These are phyloP conservation scores for Nigrospora oryzae DNA, from an alignment of 2,329 filamentous ascomycete species.

Conservation along the genomic window DNA sequence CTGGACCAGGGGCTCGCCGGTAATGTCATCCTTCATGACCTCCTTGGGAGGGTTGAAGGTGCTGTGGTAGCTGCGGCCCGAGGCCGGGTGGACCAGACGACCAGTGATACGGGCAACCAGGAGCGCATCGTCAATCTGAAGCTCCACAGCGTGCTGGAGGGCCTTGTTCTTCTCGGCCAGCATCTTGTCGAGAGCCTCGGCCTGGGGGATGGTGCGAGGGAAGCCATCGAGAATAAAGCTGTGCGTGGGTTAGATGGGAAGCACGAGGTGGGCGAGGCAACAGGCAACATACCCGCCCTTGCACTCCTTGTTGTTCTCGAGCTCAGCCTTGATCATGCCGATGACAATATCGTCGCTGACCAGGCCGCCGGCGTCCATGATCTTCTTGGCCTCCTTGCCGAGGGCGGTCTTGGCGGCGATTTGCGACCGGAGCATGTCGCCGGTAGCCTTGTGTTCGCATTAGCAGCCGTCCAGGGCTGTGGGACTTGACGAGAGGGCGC, in stretches of 20 bases:
- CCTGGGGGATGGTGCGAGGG: conserved; percentile 92
- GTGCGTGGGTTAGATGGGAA: conserved; percentile 2
- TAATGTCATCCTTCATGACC: conserved; percentile 91
- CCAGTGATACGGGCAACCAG: conserved; percentile 95
- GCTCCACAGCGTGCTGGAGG: conserved; percentile 90
- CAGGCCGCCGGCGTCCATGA: conserved; percentile 96
- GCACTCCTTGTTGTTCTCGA: conserved; percentile 91
- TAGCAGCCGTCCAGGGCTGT: not conserved
- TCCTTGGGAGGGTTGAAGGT: conserved; percentile 97
- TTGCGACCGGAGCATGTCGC: conserved; percentile 98
- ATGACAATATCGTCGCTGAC: conserved; percentile 99
- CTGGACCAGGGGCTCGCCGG: conserved; percentile 93
- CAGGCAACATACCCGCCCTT: conserved; percentile 70
- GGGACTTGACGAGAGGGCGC: not conserved
- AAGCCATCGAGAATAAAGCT: conserved; percentile 99
- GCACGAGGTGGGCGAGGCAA: conserved; percentile 3
- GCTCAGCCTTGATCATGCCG: conserved; percentile 98
- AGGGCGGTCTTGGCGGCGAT: conserved; percentile 95
- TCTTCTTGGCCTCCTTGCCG: conserved; percentile 97
- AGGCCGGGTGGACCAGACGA: conserved; percentile 90
- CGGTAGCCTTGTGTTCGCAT: conserved; percentile 64
- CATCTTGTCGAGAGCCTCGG: conserved; percentile 91
- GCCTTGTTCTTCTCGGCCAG: conserved; percentile 68
- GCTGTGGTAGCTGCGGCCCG: conserved; percentile 94
- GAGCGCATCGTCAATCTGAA: conserved; percentile 91